Conservation (phyloP, 805 yeast species). For the Candida xiaguanensis region DNA sequence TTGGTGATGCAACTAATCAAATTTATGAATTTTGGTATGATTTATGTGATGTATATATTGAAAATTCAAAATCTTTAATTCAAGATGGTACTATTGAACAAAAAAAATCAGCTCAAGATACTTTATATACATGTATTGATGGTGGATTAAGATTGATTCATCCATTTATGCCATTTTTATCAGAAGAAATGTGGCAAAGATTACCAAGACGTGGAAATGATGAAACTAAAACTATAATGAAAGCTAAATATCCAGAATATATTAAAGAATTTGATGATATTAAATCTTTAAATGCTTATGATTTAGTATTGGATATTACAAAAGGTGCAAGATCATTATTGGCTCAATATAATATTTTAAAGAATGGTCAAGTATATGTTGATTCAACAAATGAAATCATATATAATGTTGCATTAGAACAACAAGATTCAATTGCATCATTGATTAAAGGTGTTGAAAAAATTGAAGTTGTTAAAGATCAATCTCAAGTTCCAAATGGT, state of each 20-base stretch:
- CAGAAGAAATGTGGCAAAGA: slow-evolving; percentile 99
- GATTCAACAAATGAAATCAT: slow-evolving; percentile 55
- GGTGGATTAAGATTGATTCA: slow-evolving; percentile 88
- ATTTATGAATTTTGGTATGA: slow-evolving; percentile 95
- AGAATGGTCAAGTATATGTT: slow-evolving; percentile 82
- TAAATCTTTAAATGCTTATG: slow-evolving; percentile 71
- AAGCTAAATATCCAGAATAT: slow-evolving; percentile 75
- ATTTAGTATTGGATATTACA: slow-evolving; percentile 78
- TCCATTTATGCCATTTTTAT: slow-evolving; percentile 96
- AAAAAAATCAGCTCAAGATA: slow-evolving; percentile 87
- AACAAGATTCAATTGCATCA: slow-evolving; percentile 83
- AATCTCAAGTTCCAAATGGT: slow-evolving; percentile 73
- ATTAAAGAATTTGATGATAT: slow-evolving; percentile 57
- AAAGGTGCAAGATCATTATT: slow-evolving; percentile 89
- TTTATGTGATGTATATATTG: slow-evolving; percentile 96
- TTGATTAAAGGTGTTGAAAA: slow-evolving; percentile 86
- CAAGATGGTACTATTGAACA: slow-evolving; percentile 86
- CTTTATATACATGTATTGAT: slow-evolving; percentile 88
- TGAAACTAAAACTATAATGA: slow-evolving; percentile 63
- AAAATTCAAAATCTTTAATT: slow-evolving; percentile 90
- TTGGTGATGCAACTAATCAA: slow-evolving; percentile 80
- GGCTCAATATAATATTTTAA: slow-evolving; percentile 83
- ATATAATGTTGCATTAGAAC: slow-evolving; percentile 55
- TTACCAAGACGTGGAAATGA: slow-evolving; percentile 83
- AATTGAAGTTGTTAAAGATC: slow-evolving; percentile 57